Base-by-base conservation (phyloP, 441 rosid species). In the Eutrema salsugineum region DNA sequence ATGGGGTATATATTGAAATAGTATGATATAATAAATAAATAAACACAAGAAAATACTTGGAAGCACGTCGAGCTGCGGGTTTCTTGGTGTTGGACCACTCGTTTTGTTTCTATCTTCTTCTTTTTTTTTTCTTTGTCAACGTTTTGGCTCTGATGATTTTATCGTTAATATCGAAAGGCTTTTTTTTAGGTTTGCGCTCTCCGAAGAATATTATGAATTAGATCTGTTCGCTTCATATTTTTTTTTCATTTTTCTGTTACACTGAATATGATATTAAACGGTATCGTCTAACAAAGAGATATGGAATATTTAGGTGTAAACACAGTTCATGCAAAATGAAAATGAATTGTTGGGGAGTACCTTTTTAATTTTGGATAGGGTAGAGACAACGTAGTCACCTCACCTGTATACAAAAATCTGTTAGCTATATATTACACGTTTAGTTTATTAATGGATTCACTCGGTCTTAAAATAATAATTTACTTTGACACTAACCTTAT, bases 71-170 rank as follows among this genome's bases (percentile, higher is more conserved):
- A 63, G 71, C 20, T 70, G 76, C 71, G 71, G 70, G 44, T 62
- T 75, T 68, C 50, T 61, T 68, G 78, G 74, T 61, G 69, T 46
- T 75, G 70, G 69, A 75, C 78, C 73, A 75, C 78, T 75, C 59
- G 58, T 61, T 68, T 68, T 57, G 39, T 24, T 22, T 58, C 10
- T 47, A n/a, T n/a, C n/a, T n/a, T n/a, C n/a, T 3, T 49, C 15
- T 33, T 48, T 42, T 11, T 43, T 19, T n/a, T 11, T 11, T 8
- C 17, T 49, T 27, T 65, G 72, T 73, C 77, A 73, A 73, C 73
- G 78, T 48, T 57, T 65, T 57, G 60, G 53, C 65, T 73, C 70
- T 71, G 7, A 43, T 51, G 17, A 38, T 70, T 5, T 27, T 33
- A 12, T 51, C 19, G 8, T 20, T 22, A 8, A 20, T 46, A 33